These are phyloP conservation scores for Solanum dulcamara DNA, from an alignment of 257 asterid species.

Conservation along the genomic window DNA sequence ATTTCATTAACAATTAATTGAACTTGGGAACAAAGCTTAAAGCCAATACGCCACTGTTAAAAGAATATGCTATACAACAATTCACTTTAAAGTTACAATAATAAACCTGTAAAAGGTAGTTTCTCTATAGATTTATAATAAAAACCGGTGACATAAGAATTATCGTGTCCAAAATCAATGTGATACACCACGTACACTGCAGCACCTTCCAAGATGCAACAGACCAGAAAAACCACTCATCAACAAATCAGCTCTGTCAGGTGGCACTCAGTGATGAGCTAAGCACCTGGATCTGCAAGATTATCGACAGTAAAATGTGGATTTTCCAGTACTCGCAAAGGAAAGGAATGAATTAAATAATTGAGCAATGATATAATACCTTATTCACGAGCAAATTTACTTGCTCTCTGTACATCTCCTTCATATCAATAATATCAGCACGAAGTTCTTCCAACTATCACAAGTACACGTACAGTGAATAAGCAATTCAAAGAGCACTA, in stretches of 20 bases:
- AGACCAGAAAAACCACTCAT: neutral
- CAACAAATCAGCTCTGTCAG: constrained; percentile 5
- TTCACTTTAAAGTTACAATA: neutral
- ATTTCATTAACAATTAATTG: neutral
- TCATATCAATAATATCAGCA: constrained; percentile 81
- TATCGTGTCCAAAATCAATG: neutral
- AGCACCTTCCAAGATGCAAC: neutral
- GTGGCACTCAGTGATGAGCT: constrained; percentile 40
- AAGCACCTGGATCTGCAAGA: constrained; percentile 58
- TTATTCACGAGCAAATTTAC: constrained; percentile 90
- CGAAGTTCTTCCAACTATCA: constrained; percentile 93
- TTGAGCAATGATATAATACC: constrained; percentile 14
- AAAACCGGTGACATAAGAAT: neutral
- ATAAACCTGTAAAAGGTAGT: neutral
- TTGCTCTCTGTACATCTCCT: constrained; percentile 99
- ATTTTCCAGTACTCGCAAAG: neutral
- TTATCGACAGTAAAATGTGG: neutral
- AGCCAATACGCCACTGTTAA: neutral
- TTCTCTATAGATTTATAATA: neutral
- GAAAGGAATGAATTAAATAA: neutral
- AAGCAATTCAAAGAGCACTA: neutral
- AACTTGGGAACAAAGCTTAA: neutral
- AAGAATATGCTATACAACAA: neutral
- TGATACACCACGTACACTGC: neutral
- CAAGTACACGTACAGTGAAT: neutral